Percentiles rank a stretch among this genome's conserved stretches.
Evolutionary conservation across 495 filamentous ascomycete genomes (phyloP).

Genomic region (Penicillium psychrofluorescens): DNA sequence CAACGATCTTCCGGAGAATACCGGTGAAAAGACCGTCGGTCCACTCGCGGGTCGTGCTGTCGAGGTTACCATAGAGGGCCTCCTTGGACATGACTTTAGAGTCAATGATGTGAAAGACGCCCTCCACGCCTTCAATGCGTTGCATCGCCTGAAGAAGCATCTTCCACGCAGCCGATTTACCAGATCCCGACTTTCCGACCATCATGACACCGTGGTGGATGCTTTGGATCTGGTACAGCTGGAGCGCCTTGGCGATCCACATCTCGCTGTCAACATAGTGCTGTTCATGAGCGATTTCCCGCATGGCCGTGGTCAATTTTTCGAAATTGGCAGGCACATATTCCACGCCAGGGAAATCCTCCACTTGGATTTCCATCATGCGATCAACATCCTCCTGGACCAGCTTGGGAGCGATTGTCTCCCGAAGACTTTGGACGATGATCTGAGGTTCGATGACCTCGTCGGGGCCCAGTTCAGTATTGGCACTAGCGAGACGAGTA

Average conservation of each 20-base stretch:
- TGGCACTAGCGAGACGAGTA: slow-evolving; percentile 56
- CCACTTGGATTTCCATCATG: slow-evolving; percentile 76
- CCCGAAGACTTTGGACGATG: slow-evolving; percentile 94
- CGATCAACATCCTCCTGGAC: slow-evolving; percentile 82
- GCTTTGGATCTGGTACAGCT: slow-evolving; percentile 93
- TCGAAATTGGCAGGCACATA: slow-evolving; percentile 85
- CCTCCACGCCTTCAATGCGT: slow-evolving; percentile 81
- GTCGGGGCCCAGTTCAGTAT: slow-evolving; percentile 55
- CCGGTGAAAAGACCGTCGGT: slow-evolving; percentile 97
- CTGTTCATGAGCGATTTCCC: slow-evolving; percentile 69
- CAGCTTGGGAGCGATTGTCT: slow-evolving; percentile 96
- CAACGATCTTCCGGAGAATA: slow-evolving; percentile 95
- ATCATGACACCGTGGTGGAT: slow-evolving; percentile 99
- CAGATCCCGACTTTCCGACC: slow-evolving; percentile 91
- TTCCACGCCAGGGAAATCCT: slow-evolving; percentile 85
- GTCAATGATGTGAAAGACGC: slow-evolving; percentile 95
- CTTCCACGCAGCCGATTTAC: slow-evolving; percentile 93
- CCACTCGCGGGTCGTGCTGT: slow-evolving; percentile 97
- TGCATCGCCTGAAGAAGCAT: slow-evolving; percentile 90
- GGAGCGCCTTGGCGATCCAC: slow-evolving; percentile 95
- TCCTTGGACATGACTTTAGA: slow-evolving; percentile 99
- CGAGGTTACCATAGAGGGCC: slow-evolving; percentile 85
- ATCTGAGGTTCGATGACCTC: slow-evolving; percentile 91
- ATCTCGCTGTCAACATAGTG: slow-evolving; percentile 82
- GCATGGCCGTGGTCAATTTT: slow-evolving; percentile 72